Evolutionary conservation across 106 monocot species (phyloP), one percentile per base, ranked within the genome.

Genomic region (Phalaenopsis equestris): DNA sequence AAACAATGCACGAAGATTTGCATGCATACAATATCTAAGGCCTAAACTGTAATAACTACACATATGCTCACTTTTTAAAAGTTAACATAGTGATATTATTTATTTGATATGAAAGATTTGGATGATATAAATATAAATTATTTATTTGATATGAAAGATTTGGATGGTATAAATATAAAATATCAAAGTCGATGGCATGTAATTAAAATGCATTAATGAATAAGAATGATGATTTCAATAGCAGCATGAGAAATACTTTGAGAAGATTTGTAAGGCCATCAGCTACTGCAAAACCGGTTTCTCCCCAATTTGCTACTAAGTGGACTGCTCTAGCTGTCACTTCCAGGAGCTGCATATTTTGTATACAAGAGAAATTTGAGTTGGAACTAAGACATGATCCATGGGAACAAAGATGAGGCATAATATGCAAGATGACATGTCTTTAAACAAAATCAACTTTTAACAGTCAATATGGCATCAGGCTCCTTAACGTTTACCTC

Each of bases 251-350:
- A 23, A 8, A 37, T 86, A 84, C 97, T 90, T 97, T 94, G 46
- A 97, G 83, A 16, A 97, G 86, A 83, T 94, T 94, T 58, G 90
- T 88, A 65, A 97, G 94, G 84, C 94, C 89, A 84, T 94, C 94
- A 30, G 88, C 90, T 78, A 92, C 88, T n/a, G 89, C 82, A n/a
- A 89, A 82, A 74, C 94, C 97, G 2, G 89, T 75, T 79, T 90
- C 90, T 55, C 94, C 97, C 94, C 94, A 97, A 42, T 85, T 83
- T 8, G 89, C 68, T 19, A 92, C 89, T 55, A 94, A 89, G 56
- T 92, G 94, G 49, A 94, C 86, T 55, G 97, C 90, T 89, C 94
- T 87, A 64, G 94, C 92, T 43, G 97, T 91, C 82, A 92, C 92
- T 89, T 98, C 97, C 86, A 98, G 67, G 9, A 98, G 90, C 94